Percentiles rank a stretch among this genome's conserved stretches.
Conservation (phyloP, 768 basidiomycete genomes). For the Boletus rufocinnamomeus region DNA sequence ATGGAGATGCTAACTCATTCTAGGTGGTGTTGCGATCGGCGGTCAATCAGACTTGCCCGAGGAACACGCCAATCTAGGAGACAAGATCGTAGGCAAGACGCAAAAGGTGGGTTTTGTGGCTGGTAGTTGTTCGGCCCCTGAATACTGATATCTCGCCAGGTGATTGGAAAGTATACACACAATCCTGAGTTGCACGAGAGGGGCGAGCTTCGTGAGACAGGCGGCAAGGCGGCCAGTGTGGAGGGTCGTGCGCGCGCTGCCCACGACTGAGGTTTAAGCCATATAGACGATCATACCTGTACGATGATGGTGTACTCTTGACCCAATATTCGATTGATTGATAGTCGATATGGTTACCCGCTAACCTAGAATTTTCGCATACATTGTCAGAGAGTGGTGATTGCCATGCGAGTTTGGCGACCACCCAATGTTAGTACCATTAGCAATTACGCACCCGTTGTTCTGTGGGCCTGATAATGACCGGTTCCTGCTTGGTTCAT, state of each 20-base stretch:
- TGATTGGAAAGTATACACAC: constrained; percentile 49
- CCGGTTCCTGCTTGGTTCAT: not conserved
- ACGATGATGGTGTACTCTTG: constrained; percentile 1
- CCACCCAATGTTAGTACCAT: too few relatives aligned
- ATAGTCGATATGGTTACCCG: not conserved
- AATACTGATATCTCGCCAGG: constrained; percentile 34
- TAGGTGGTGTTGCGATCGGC: constrained; percentile 30
- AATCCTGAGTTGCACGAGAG: constrained; percentile 56
- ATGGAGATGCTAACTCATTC: too few relatives aligned
- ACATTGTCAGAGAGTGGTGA: too few relatives aligned
- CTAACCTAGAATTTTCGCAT: not conserved
- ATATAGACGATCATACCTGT: not conserved
- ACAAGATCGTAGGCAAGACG: constrained; percentile 60
- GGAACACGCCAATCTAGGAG: constrained; percentile 45
- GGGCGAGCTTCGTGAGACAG: constrained; percentile 56
- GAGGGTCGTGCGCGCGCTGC: constrained; percentile 42
- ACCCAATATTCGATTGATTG: not conserved
- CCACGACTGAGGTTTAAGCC: constrained; percentile 36
- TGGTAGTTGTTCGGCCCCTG: not conserved
- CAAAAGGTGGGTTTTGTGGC: constrained; percentile 45
- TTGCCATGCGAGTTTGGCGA: too few relatives aligned
- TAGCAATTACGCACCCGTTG: not conserved
- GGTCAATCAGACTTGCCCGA: constrained; percentile 27
- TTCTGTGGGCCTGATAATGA: not conserved
- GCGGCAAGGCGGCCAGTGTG: constrained; percentile 51